Evolutionary conservation across 305 asterid species (phyloP), one percentile per base, ranked within the genome.

Genomic region (Striga hermonthica): DNA sequence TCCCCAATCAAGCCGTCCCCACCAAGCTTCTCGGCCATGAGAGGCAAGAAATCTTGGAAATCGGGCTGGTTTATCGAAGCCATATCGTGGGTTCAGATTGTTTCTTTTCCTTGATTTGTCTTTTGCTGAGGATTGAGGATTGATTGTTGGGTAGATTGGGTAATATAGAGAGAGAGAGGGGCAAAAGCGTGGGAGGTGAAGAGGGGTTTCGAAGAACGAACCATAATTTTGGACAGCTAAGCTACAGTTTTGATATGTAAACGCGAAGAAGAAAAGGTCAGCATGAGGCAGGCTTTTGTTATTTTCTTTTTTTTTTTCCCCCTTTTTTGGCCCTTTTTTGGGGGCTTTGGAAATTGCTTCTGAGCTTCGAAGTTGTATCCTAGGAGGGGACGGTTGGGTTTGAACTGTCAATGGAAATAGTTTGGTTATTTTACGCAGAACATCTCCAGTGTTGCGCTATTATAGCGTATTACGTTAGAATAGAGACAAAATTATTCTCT

Each of bases 21-120:
- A 47, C 97, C 97, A 0, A 89, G 93, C 73, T 88, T 91, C 15
- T 88, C 91, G 52, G 91, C 95, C 95, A 91, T 83, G 0, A 86
- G 70, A 5, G 96, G 98, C 78, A 91, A 74, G 75, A 81, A 83
- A 72, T 91, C 98, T 36, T 91, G 81, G 76, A 91, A 91, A 67
- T 75, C 75, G 4, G 84, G 55, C 7, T 79, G 72, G 8, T 59
- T 71, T 43, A 72, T 78, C 14, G 82, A 58, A 40, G 82, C 91
- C 94, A 87, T 87, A 1, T 22, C 31, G 31, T 22, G 31, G 31
- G 31, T 22, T 22, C 31, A 22, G 2, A 22, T 22, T 22, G 31
- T 0, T 22, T 3, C 7, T 41, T 41, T 41, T 41, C 9, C 10
- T 41, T 41, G 3, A 8, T 41, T 8, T 41, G 47, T 5, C 9